These are phyloP conservation scores for Fonsecaea pugnacius DNA, from an alignment of 2,329 filamentous ascomycete genomes.

Conservation along the genomic window DNA sequence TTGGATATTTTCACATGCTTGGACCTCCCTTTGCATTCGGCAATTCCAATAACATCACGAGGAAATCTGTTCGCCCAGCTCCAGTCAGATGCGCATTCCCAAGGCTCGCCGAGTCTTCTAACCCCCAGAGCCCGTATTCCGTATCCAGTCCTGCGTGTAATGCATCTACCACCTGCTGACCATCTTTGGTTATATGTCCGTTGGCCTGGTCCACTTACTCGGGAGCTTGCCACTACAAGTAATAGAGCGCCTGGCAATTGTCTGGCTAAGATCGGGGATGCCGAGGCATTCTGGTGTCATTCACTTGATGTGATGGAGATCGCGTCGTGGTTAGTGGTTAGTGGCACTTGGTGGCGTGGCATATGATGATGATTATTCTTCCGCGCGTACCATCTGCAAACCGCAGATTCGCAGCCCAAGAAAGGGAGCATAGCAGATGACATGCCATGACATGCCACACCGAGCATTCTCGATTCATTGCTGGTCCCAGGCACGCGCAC, in stretches of 20 bases:
- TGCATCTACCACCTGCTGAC: background rate
- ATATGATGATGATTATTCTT: background rate
- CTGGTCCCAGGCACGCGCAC: background rate
- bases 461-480: background rate
- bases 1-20: conserved; percentile 25
- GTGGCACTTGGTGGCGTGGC: background rate
- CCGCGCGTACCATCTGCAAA: background rate
- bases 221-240: background rate
- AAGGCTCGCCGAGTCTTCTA: background rate
- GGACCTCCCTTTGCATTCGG: background rate
- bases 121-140: background rate
- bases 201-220: background rate
- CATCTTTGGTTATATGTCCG: conserved; percentile 7
- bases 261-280: conserved; percentile 14
- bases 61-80: background rate
- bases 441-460: background rate
- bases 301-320: background rate
- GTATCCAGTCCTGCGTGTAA: background rate
- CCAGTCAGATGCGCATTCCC: background rate
- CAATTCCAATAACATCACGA: background rate
- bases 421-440: background rate
- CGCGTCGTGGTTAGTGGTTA: too few relatives aligned
- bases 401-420: background rate
- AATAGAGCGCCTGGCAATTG: conserved; percentile 1
- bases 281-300: conserved; percentile 6